A percentile compares a stretch with the other conserved stretches of the same genome.
phyloP scores from a whole-genome alignment of 2,329 filamentous ascomycete species.

The Zymoseptoria passerinii region DNA sequence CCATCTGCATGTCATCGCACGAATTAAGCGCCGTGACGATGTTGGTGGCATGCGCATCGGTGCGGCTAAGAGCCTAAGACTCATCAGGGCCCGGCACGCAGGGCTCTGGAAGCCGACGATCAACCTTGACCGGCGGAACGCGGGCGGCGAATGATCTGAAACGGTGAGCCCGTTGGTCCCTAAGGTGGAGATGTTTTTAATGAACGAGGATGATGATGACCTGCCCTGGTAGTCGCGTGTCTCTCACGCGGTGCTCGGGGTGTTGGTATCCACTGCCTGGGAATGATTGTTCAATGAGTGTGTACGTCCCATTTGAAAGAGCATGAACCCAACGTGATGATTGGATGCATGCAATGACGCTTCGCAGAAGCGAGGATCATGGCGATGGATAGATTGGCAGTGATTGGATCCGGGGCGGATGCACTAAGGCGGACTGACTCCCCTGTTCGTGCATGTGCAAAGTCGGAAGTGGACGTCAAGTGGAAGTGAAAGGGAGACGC shows the following conservation, averaged over 20 bases:
- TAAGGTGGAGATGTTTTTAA: not conserved
- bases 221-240: not conserved
- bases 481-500: no score
- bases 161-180: not conserved
- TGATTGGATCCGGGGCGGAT: not conserved
- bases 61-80: no score
- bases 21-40: not conserved
- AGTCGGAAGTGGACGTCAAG: not conserved
- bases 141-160: not conserved
- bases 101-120: not conserved
- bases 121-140: not conserved
- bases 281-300: no score
- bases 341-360: not conserved
- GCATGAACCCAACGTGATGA: not conserved
- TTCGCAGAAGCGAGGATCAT: no score
- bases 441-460: not conserved
- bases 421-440: not conserved
- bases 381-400: not conserved
- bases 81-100: not conserved
- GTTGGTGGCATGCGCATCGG: not conserved
- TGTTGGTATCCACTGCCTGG: no score
- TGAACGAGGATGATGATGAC: not conserved
- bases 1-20: not conserved
- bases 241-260: not conserved
- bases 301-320: not conserved